Base-by-base conservation (phyloP, 768 basidiomycete species). In the Hericium erinaceus region DNA sequence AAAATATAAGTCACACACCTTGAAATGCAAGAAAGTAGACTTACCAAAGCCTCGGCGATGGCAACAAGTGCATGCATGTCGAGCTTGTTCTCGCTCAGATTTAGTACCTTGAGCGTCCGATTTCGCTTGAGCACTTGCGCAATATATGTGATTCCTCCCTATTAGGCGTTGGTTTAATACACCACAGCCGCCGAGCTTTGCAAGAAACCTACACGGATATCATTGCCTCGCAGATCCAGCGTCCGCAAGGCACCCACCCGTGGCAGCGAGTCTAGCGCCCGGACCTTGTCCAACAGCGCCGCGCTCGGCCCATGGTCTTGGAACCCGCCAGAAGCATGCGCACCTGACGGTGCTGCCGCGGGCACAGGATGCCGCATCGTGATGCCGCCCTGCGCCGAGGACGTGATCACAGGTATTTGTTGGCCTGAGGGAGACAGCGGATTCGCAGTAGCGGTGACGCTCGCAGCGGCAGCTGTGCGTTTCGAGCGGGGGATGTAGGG, bases 121-220 rank as follows among this genome's bases (percentile, higher is more conserved):
- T 99, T 98, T 39, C 95, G 85, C 68, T 98, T 98, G 61, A 98
- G 75, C 0, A 98, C 95, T 71, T 98, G 95, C 0, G 94, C 87
- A 51, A 98, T 82, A 66, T 97, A 98, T 0, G 81, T 82, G 39
- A 98, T 86, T 0, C 95, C 95, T 46, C 71, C 80, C 80, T 82
- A 59, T 40, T 57, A 55, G n/a, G 37, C 7, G n/a, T 8, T 10
- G 7, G 0, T 22, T 26, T 11, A 11, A 38, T 28, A 15, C 26
- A 48, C 11, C 40, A 51, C 8, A 26, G 10, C 16, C 5, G 56
- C 20, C 7, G 8, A 49, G 20, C 13, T 28, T 33, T 33, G 28
- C 28, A 33, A 33, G 52, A 37, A 13, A 77, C 91, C 69, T 64
- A 93, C 93, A 65, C 87, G 76, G 22, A 98, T 77, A 71, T 99